A percentile compares a stretch with the other conserved stretches of the same genome.
Evolutionary conservation across 331 rosid species (phyloP).

Genomic region (Prunus yedoensis): DNA sequence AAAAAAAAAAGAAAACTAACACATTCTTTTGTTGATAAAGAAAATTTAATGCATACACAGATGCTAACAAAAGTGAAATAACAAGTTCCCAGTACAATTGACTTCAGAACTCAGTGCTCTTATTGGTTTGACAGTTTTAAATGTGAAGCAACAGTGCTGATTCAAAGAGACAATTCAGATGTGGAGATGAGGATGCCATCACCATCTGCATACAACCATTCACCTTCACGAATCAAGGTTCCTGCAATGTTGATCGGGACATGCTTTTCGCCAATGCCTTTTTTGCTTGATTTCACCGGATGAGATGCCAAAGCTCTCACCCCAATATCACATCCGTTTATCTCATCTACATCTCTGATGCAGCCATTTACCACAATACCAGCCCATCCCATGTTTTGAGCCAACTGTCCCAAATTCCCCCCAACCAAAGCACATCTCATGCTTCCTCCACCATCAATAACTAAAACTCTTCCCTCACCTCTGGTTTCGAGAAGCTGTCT

Average conservation of each 20-base stretch:
- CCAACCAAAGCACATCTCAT: constrained; percentile 41
- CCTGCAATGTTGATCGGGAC: constrained; percentile 55
- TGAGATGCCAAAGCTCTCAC: constrained; percentile 68
- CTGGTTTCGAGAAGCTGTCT: constrained; percentile 34
- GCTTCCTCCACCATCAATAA: constrained; percentile 43
- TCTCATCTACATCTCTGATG: constrained; percentile 80
- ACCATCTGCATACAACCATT: constrained; percentile 74
- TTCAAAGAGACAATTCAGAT: constrained; percentile 55
- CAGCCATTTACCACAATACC: constrained; percentile 76
- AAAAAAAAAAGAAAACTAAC: not conserved
- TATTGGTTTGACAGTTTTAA: not conserved
- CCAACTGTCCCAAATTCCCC: constrained; percentile 47
- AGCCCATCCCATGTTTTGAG: constrained; percentile 65
- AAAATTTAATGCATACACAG: not conserved
- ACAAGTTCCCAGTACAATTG: not conserved
- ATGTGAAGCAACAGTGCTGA: not conserved
- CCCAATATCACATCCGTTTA: constrained; percentile 60
- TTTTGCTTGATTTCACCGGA: constrained; percentile 59
- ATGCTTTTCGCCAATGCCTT: constrained; percentile 56
- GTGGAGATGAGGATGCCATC: constrained; percentile 63
- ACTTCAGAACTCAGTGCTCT: constrained; percentile 7
- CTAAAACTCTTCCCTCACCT: constrained; percentile 44
- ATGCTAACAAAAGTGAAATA: not conserved
- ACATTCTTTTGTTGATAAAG: not conserved
- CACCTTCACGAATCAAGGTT: constrained; percentile 57